Conservation (phyloP, 805 yeast genomes). For the Priceomyces castillae region DNA sequence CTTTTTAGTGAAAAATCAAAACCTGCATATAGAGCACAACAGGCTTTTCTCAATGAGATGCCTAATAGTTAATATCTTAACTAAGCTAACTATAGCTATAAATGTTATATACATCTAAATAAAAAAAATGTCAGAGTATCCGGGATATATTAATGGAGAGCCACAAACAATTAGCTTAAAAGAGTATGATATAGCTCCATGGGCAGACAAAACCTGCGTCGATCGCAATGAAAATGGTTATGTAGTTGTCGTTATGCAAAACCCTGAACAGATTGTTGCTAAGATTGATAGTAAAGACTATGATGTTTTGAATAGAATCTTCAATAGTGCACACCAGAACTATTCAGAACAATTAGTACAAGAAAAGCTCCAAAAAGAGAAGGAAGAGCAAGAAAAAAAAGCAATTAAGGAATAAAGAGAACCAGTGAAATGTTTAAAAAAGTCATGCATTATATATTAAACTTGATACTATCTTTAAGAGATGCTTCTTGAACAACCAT, state of each 20-base stretch:
- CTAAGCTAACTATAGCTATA: no score
- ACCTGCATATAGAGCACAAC: no score
- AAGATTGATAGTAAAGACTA: constrained; percentile 35
- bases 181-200: constrained; percentile 50
- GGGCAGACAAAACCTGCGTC: constrained; percentile 52
- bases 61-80: no score
- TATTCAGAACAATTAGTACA: constrained; percentile 14
- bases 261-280: constrained; percentile 45
- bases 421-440: neutral
- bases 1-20: no score
- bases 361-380: constrained; percentile 1
- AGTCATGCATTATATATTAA: constrained; percentile 1
- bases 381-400: neutral
- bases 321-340: constrained; percentile 43
- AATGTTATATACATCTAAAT: no score
- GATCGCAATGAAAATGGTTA: constrained; percentile 35
- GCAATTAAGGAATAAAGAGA: neutral
- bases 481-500: neutral
- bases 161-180: constrained; percentile 47
- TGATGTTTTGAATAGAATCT: constrained; percentile 42
- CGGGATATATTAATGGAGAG: constrained; percentile 41
- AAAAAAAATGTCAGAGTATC: constrained; percentile 29
- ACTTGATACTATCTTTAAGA: neutral
- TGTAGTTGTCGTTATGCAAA: constrained; percentile 46
- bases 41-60: no score